phyloP scores from a whole-genome alignment of 1,139 yeast genomes.

The Taiozyma sp. region DNA sequence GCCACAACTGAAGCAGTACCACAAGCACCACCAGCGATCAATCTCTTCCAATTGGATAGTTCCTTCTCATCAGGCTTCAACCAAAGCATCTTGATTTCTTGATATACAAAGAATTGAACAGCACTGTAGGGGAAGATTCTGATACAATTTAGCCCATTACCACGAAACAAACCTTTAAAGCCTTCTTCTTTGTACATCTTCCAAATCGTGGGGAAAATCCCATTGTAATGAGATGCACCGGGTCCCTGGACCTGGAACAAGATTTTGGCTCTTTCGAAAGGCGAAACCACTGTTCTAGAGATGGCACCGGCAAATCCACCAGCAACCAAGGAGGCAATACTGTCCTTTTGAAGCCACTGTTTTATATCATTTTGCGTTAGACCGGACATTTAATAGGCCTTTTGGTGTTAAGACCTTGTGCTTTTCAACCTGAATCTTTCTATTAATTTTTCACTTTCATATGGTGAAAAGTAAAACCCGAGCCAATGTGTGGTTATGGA shows the following conservation, averaged over 20 bases:
- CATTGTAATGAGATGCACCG: constrained; percentile 59
- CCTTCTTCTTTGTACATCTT: constrained; percentile 92
- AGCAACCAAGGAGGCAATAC: constrained; percentile 61
- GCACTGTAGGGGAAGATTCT: constrained; percentile 94
- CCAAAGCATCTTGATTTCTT: constrained; percentile 53
- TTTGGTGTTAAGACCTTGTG: background rate
- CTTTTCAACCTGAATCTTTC: background rate
- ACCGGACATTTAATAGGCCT: background rate
- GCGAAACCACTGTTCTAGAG: constrained; percentile 89
- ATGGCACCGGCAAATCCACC: constrained; percentile 92
- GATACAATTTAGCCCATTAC: constrained; percentile 85
- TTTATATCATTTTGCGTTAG: background rate
- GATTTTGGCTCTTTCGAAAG: constrained; percentile 92
- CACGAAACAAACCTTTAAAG: constrained; percentile 80
- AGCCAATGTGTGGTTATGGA: background rate
- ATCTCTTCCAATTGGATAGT: constrained; percentile 50
- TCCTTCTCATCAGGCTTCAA: constrained; percentile 36
- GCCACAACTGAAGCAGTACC: constrained; percentile 79
- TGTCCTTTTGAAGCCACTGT: constrained; percentile 38
- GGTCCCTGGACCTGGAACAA: constrained; percentile 86
- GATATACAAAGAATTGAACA: constrained; percentile 87
- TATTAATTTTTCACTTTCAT: background rate
- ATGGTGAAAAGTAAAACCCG: background rate
- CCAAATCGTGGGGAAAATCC: constrained; percentile 69
- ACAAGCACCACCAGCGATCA: constrained; percentile 75